Evolutionary conservation across 2,329 filamentous ascomycete genomes (phyloP).

Genomic region (Hypoxylon sp.): DNA sequence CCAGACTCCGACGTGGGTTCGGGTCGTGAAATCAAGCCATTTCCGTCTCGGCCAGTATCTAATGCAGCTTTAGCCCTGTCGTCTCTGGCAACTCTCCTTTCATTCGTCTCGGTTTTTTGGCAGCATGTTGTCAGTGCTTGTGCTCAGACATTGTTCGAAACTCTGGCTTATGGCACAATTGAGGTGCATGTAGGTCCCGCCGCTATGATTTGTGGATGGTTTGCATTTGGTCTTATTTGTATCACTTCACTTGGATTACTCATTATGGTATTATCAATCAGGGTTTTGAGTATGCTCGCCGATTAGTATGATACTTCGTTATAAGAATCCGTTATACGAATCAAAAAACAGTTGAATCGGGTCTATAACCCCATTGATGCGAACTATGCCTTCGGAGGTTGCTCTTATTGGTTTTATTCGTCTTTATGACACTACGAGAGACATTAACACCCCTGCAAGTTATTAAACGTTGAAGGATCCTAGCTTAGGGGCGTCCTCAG

Average conservation of each 20-base stretch:
- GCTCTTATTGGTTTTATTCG: too few relatives aligned
- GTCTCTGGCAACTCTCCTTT: background rate
- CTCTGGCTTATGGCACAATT: conserved; percentile 2
- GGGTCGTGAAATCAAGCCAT: background rate
- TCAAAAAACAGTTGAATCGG: background rate
- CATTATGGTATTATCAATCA: background rate
- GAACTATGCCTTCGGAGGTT: background rate
- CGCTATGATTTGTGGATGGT: conserved; percentile 9
- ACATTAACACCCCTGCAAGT: too few relatives aligned
- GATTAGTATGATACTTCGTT: background rate
- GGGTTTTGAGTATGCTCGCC: background rate
- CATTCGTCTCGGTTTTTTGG: conserved; percentile 14
- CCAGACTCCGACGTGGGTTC: background rate
- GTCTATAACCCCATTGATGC: background rate
- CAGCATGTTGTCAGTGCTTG: conserved; percentile 8
- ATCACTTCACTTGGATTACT: conserved; percentile 1
- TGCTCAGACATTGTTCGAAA: conserved; percentile 2
- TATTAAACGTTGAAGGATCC: background rate
- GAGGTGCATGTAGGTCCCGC: conserved; percentile 3
- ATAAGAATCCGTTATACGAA: background rate
- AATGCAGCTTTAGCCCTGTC: background rate
- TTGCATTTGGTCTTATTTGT: conserved; percentile 1
- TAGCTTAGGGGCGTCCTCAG: background rate
- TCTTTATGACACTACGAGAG: too few relatives aligned
- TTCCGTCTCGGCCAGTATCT: conserved; percentile 2